Percentiles rank a stretch among this genome's conserved stretches.
Evolutionary conservation across 202 grass and related monocot genomes (phyloP).

Genomic region (Dendrocalamus latiflorus): DNA sequence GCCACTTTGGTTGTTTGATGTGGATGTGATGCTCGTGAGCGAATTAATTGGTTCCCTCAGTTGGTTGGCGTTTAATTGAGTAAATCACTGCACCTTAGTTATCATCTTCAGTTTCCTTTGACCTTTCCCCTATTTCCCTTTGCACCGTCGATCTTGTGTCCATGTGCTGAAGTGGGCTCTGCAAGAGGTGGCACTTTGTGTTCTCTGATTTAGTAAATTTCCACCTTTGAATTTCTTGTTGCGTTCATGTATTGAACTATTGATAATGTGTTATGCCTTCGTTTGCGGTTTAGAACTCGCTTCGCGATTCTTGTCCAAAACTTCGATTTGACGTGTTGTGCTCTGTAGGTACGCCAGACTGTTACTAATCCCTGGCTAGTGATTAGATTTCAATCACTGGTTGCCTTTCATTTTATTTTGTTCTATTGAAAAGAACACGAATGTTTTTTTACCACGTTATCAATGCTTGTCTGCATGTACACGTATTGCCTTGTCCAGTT

Average conservation of each 20-base stretch:
- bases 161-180: background rate
- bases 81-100: constrained; percentile 10
- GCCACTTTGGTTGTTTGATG: constrained; percentile 26
- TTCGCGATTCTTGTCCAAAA: too few species aligned
- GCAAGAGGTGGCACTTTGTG: background rate
- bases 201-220: background rate
- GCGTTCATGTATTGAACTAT: too few species aligned
- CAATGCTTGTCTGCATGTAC: too few species aligned
- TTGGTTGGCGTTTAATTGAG: constrained; percentile 36
- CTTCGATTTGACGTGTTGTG: too few species aligned
- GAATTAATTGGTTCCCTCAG: constrained; percentile 31
- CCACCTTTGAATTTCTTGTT: background rate
- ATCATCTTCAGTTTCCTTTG: background rate
- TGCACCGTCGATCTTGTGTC: background rate
- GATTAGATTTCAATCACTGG: too few species aligned
- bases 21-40: constrained; percentile 46
- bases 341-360: too few species aligned
- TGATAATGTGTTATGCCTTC: too few species aligned
- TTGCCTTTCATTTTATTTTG: too few species aligned
- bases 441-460: too few species aligned
- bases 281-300: too few species aligned
- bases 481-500: background rate
- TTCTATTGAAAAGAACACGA: too few species aligned
- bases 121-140: background rate
- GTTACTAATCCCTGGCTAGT: too few species aligned